A percentile compares a stretch with the other conserved stretches of the same genome.
Evolutionary conservation across 495 filamentous ascomycete genomes (phyloP).

Genomic region (Daldinia concentrica): DNA sequence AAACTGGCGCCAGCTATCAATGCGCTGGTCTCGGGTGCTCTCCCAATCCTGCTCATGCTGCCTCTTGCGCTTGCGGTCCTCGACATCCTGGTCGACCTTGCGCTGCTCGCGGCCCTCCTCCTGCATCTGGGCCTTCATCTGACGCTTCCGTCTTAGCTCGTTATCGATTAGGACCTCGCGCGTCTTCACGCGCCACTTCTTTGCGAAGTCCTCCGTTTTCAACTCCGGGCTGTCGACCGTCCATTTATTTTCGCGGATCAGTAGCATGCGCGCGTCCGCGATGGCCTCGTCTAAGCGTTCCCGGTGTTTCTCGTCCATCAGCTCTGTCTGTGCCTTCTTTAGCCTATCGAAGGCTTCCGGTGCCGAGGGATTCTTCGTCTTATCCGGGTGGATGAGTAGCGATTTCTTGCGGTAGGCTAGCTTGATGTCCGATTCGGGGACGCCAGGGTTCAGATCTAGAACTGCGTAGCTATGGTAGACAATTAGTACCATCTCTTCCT

Average conservation of each 20-base stretch:
- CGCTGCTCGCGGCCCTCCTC: conserved; percentile 94
- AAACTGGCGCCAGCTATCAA: conserved; percentile 94
- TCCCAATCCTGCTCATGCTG: conserved; percentile 96
- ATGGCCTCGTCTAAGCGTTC: conserved; percentile 90
- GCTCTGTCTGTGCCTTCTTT: conserved; percentile 88
- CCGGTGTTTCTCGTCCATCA: conserved; percentile 94
- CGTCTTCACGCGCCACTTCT: conserved; percentile 91
- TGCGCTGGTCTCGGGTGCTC: conserved; percentile 86
- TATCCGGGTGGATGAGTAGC: conserved; percentile 97
- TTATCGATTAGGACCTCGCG: conserved; percentile 91
- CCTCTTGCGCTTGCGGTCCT: conserved; percentile 88
- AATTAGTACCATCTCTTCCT: conserved; percentile 4
- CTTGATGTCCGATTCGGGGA: conserved; percentile 97
- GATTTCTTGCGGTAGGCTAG: conserved; percentile 92
- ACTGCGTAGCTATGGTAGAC: conserved; percentile 77
- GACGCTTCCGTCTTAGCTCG: conserved; percentile 82
- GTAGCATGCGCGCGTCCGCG: conserved; percentile 90
- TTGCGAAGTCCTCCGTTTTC: conserved; percentile 79
- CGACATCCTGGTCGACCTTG: conserved; percentile 86
- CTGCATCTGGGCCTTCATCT: conserved; percentile 92
- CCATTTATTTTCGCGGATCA: conserved; percentile 94
- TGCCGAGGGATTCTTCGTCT: conserved; percentile 88
- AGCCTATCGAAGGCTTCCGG: conserved; percentile 97
- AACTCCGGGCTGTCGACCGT: conserved; percentile 88
- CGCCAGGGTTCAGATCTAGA: conserved; percentile 93